A percentile compares a stretch with the other conserved stretches of the same genome.
These are phyloP conservation scores for Fusarium sp. DNA, from an alignment of 2,329 filamentous ascomycete species.

Conservation along the genomic window DNA sequence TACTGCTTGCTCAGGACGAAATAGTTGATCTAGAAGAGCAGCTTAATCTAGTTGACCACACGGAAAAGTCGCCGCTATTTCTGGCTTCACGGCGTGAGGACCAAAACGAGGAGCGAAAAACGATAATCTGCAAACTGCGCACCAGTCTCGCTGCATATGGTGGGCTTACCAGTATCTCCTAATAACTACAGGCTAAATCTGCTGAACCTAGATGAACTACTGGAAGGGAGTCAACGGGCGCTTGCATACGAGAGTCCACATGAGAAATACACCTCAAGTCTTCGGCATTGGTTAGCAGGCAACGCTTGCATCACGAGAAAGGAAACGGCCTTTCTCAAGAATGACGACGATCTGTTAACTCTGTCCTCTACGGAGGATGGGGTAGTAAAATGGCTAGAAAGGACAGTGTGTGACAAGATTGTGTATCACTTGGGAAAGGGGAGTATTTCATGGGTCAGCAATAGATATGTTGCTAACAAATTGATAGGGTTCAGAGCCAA, in stretches of 20 bases:
- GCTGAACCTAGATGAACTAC: background rate
- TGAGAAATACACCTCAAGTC: background rate
- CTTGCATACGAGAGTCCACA: background rate
- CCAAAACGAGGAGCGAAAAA: background rate
- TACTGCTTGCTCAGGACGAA: background rate
- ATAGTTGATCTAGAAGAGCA: background rate
- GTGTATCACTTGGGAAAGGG: background rate
- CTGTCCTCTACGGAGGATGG: background rate
- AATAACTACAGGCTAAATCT: background rate
- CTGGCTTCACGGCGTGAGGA: background rate
- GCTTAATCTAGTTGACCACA: background rate
- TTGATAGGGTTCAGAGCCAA: background rate
- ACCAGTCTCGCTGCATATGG: background rate
- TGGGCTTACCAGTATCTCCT: background rate
- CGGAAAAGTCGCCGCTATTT: background rate
- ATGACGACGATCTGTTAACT: background rate
- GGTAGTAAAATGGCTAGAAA: background rate
- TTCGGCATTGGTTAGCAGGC: background rate
- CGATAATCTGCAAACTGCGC: background rate
- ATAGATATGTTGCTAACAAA: background rate
- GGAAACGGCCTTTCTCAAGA: background rate
- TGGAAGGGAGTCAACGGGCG: background rate
- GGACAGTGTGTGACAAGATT: background rate
- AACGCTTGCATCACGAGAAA: background rate
- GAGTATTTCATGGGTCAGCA: background rate